A percentile compares a stretch with the other conserved stretches of the same genome.
phyloP scores from a whole-genome alignment of 2,329 filamentous ascomycete species.

The Thelonectria blattea region DNA sequence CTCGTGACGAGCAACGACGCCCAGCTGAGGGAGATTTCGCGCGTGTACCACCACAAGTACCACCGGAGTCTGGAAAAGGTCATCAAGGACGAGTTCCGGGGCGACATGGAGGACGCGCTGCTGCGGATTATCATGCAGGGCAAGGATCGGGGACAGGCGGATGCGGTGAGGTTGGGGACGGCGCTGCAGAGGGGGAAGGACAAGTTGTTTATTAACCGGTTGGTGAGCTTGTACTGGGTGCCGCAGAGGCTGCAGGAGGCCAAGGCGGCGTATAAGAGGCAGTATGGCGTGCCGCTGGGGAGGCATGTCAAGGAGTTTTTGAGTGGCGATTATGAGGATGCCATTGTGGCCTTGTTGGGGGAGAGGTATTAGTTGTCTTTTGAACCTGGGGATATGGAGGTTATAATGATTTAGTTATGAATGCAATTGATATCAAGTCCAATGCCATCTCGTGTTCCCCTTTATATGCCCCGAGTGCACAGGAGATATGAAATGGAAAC shows the following conservation, averaged over 20 bases:
- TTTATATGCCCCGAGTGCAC: too few species aligned
- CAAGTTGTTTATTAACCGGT: conserved; percentile 41
- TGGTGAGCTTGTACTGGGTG: conserved; percentile 44
- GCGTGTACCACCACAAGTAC: conserved; percentile 42
- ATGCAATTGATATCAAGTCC: too few species aligned
- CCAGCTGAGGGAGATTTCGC: conserved; percentile 40
- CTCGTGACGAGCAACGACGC: conserved; percentile 41
- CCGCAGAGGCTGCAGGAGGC: conserved; percentile 35
- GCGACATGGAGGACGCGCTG: conserved; percentile 44
- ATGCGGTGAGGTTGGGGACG: conserved; percentile 35
- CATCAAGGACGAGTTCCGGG: conserved; percentile 45
- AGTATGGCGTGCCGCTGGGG: conserved; percentile 59
- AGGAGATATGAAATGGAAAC: too few species aligned
- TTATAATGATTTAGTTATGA: background rate
- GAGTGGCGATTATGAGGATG: conserved; percentile 39
- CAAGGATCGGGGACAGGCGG: conserved; percentile 31
- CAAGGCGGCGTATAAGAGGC: conserved; percentile 64
- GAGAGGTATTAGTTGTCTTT: conserved; percentile 31
- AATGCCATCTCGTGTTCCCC: background rate
- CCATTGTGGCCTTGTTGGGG: conserved; percentile 39
- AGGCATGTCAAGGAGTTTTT: conserved; percentile 37
- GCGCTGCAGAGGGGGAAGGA: conserved; percentile 41
- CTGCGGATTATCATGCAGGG: conserved; percentile 39
- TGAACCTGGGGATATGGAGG: too few species aligned
- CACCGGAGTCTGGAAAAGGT: conserved; percentile 42